Evolutionary conservation across 2,329 filamentous ascomycete genomes (phyloP), one percentile per base, ranked within the genome.

Genomic region (Cladosporium sp.): DNA sequence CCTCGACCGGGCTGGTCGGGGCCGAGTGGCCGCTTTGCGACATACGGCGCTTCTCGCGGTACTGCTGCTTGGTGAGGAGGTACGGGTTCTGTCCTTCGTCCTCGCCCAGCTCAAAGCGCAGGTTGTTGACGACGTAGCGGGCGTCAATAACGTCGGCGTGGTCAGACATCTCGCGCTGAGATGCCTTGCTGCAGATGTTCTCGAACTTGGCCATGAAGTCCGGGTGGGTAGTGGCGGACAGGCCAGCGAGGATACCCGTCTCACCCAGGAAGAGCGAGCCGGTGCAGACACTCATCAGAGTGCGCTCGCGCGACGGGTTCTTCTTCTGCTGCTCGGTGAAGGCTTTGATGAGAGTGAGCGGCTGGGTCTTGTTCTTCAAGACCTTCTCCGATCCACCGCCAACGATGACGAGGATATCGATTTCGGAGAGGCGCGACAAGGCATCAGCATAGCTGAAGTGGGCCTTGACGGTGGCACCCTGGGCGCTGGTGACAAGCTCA

Each of bases 101-200:
- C 53, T 85, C 85, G 59, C 77, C 78, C 38, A 93, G 75, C 61
- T 93, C 88, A 68, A 92, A 94, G 59, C 88, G 85, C 53, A 90
- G 83, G 71, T 94, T 93, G 77, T 94, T 94, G 67, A 94, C 88
- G 16, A 94, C 88, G 66, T 93, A 94, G 63, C 88, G 80, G 63
- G 88, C 84, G 64, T 93, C 87, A 63, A 92, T 79, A 56, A 93
- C 85, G 63, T 93, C 87, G 61, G 86, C 89, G 64, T 86, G 84
- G 73, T 90, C 85, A 50, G 82, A 79, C 58, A 86, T 75, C 67
- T 87, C 82, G 55, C 82, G 77, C 51, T 81, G 80, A 39, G 85
- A 80, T 41, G 83, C 81, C 57, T 88, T 83, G 67, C 85, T 86
- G 76, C 86, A 90, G 59, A 90, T 72, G 61, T 83, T 90, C 76